A percentile compares a stretch with the other conserved stretches of the same genome.
Conservation (phyloP, 495 filamentous ascomycete species). For the Hyaloscypha variabilis region DNA sequence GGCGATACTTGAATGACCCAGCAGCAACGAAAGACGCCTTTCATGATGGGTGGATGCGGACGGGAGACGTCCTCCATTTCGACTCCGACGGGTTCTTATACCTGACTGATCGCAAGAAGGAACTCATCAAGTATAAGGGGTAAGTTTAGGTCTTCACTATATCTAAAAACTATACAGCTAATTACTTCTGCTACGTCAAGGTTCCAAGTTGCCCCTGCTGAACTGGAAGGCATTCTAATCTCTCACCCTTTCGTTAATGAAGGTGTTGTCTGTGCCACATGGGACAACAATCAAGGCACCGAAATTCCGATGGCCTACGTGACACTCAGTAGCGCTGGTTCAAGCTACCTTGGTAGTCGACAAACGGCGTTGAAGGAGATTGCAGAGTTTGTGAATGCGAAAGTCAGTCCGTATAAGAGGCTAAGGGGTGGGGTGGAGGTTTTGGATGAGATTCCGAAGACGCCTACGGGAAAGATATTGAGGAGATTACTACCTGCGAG, state of each 20-base stretch:
- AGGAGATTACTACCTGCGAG: conserved; percentile 35
- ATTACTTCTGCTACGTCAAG: background rate
- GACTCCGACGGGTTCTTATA: conserved; percentile 58
- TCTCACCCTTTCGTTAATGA: conserved; percentile 66
- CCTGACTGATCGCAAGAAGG: conserved; percentile 67
- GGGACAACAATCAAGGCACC: conserved; percentile 59
- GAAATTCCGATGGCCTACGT: conserved; percentile 75
- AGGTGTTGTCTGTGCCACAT: conserved; percentile 68
- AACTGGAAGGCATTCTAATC: conserved; percentile 44
- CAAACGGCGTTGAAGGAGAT: conserved; percentile 55
- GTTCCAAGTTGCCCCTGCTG: conserved; percentile 8
- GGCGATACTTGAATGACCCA: conserved; percentile 6
- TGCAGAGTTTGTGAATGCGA: conserved; percentile 50
- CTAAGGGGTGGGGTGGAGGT: conserved; percentile 41
- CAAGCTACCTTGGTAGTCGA: conserved; percentile 36
- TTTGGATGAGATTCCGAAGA: conserved; percentile 37
- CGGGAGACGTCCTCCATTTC: conserved; percentile 65
- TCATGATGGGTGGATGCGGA: conserved; percentile 63
- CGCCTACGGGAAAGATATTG: conserved; percentile 40
- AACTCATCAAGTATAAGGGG: conserved; percentile 31
- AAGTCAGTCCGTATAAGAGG: conserved; percentile 41
- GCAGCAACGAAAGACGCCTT: conserved; percentile 1
- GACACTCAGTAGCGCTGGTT: conserved; percentile 51
- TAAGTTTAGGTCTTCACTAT: background rate
- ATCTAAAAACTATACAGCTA: background rate